These are phyloP conservation scores for Orbilia brochopaga DNA, from an alignment of 2,329 filamentous ascomycete genomes.

Conservation along the genomic window DNA sequence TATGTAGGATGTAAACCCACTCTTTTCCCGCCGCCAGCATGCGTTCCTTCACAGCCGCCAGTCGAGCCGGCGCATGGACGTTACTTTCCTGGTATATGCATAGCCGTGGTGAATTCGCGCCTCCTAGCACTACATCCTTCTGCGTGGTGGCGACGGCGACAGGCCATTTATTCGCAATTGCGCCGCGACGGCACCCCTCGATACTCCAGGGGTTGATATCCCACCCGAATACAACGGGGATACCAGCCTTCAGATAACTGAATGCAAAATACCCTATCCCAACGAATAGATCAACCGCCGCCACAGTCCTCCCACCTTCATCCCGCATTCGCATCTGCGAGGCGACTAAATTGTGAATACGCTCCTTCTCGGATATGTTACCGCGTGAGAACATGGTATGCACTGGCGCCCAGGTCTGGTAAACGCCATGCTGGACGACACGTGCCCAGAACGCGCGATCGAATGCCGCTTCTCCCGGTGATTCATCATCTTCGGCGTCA, in stretches of 20 bases:
- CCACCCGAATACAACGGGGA: conserved; percentile 77
- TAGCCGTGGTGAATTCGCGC: conserved; percentile 62
- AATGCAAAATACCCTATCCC: conserved; percentile 96
- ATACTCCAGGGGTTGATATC: conserved; percentile 89
- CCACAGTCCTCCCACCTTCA: conserved; percentile 50
- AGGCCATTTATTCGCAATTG: conserved; percentile 70
- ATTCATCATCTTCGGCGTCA: too few relatives aligned
- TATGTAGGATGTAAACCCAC: conserved; percentile 61
- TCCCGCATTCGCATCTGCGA: conserved; percentile 56
- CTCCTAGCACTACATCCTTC: conserved; percentile 56
- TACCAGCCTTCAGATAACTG: conserved; percentile 74
- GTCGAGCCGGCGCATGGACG: conserved; percentile 61
- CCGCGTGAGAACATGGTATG: conserved; percentile 96
- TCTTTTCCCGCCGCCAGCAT: not conserved
- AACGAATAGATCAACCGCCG: conserved; percentile 78
- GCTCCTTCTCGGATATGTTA: conserved; percentile 85
- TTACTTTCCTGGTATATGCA: conserved; percentile 75
- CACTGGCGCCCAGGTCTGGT: conserved; percentile 82
- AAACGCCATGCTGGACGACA: conserved; percentile 77
- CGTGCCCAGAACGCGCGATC: conserved; percentile 75
- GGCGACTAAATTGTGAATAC: conserved; percentile 66
- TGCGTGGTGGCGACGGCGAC: conserved; percentile 64
- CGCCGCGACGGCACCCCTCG: conserved; percentile 79
- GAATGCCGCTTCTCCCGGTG: too few relatives aligned
- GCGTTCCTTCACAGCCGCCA: conserved; percentile 57